Conservation (phyloP, 2,329 filamentous ascomycete genomes). For the Pseudogymnoascus sp. region DNA sequence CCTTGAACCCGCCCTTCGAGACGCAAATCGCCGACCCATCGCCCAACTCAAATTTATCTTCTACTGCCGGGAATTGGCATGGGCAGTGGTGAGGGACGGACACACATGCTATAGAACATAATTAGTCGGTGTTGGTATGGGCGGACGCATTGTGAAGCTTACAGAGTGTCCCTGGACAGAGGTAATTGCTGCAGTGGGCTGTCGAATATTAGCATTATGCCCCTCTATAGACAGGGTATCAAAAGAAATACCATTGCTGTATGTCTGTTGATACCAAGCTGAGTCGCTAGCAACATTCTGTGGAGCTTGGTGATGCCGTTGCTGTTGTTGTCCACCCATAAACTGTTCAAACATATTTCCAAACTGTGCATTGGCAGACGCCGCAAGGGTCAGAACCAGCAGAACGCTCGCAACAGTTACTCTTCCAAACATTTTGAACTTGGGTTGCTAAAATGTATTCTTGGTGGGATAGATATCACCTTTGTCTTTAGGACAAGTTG, state of each 20-base stretch:
- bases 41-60: conserved; percentile 69
- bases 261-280: conserved; percentile 64
- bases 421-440: conserved; percentile 3
- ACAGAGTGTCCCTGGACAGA: conserved; percentile 82
- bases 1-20: conserved; percentile 66
- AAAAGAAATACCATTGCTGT: conserved; percentile 49
- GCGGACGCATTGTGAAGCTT: conserved; percentile 8
- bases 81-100: conserved; percentile 96
- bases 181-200: conserved; percentile 87
- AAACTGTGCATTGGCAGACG: conserved; percentile 67
- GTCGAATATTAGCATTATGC: conserved; percentile 16
- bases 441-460: background rate
- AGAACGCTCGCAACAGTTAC: conserved; percentile 38
- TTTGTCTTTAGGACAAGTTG: background rate
- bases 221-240: background rate
- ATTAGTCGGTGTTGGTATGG: background rate
- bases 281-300: conserved; percentile 83
- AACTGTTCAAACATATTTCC: conserved; percentile 95
- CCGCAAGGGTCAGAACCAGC: conserved; percentile 40
- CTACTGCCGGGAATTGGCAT: conserved; percentile 67
- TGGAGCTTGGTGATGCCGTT: conserved; percentile 55
- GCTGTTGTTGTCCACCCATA: conserved; percentile 49
- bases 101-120: conserved; percentile 60
- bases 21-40: conserved; percentile 67
- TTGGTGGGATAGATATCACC: background rate